Conservation (phyloP, 768 basidiomycete species). For the Xanthoconium purpureum region DNA sequence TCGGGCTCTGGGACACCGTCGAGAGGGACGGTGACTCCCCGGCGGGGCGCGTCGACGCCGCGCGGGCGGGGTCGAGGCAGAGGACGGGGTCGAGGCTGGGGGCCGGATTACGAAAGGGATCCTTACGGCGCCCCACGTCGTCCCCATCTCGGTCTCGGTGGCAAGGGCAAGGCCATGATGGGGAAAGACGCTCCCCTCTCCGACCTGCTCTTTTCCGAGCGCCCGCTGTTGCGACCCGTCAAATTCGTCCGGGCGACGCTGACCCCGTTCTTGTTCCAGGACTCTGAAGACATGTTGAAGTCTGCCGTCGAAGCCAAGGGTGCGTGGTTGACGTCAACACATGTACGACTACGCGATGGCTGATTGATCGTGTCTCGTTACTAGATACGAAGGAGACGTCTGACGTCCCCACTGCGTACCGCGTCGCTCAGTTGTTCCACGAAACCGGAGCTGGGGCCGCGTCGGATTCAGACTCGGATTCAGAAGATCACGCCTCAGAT, state of each 20-base stretch:
- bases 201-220: constrained; percentile 49
- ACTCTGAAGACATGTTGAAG: constrained; percentile 61
- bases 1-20: constrained; percentile 13
- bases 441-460: constrained; percentile 30
- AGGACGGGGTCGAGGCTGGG: constrained; percentile 13
- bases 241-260: constrained; percentile 61
- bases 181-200: constrained; percentile 49
- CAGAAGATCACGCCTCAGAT: constrained; percentile 31
- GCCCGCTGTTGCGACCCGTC: constrained; percentile 66
- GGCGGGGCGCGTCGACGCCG: constrained; percentile 8
- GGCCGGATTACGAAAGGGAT: neutral
- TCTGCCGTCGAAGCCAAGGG: constrained; percentile 50
- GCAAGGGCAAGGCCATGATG: neutral
- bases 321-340: constrained; percentile 15
- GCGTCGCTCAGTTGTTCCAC: constrained; percentile 62
- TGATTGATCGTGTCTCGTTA: neutral
- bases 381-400: constrained; percentile 43
- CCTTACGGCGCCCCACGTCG: neutral
- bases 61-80: constrained; percentile 25
- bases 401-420: constrained; percentile 69
- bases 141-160: constrained; percentile 1
- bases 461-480: constrained; percentile 24
- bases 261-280: constrained; percentile 48
- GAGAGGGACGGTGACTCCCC: constrained; percentile 14
- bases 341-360: neutral